A percentile compares a stretch with the other conserved stretches of the same genome.
Evolutionary conservation across 2,329 filamentous ascomycete species (phyloP).

Genomic region (Taxawa tesnikishii): DNA sequence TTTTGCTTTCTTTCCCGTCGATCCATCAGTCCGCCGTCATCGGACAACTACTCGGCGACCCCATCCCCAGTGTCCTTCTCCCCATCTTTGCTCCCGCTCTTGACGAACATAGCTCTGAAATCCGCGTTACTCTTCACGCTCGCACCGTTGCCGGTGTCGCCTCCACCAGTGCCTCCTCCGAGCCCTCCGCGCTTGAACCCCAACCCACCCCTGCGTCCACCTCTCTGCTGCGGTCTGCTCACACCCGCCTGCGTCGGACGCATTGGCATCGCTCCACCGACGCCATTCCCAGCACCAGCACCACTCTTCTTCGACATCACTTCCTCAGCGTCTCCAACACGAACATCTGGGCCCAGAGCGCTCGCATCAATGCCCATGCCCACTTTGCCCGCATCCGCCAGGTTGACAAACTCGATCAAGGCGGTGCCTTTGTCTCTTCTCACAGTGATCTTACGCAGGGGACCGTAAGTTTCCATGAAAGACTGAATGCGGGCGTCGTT

Average conservation of each 20-base stretch:
- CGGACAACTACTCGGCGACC: too few species aligned
- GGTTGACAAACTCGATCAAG: constrained; percentile 67
- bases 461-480: constrained; percentile 58
- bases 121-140: constrained; percentile 37
- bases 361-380: constrained; percentile 33
- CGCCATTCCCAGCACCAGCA: constrained; percentile 7
- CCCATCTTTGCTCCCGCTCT: constrained; percentile 15
- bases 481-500: constrained; percentile 73
- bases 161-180: constrained; percentile 12
- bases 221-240: constrained; percentile 31
- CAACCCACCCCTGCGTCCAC: constrained; percentile 35
- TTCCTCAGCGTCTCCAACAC: constrained; percentile 22
- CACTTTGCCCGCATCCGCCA: constrained; percentile 60
- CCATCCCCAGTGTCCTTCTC: constrained; percentile 10
- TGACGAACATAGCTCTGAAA: constrained; percentile 42
- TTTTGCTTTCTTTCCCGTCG: too few species aligned
- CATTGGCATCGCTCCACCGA: constrained; percentile 13
- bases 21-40: too few species aligned
- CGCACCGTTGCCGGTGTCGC: constrained; percentile 2
- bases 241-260: constrained; percentile 19
- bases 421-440: constrained; percentile 76
- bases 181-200: constrained; percentile 33
- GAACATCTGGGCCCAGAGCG: constrained; percentile 24
- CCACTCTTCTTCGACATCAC: constrained; percentile 21
- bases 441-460: constrained; percentile 63